Evolutionary conservation across 495 filamentous ascomycete species (phyloP), one percentile per base, ranked within the genome.

Genomic region (Penicillium fimorum): DNA sequence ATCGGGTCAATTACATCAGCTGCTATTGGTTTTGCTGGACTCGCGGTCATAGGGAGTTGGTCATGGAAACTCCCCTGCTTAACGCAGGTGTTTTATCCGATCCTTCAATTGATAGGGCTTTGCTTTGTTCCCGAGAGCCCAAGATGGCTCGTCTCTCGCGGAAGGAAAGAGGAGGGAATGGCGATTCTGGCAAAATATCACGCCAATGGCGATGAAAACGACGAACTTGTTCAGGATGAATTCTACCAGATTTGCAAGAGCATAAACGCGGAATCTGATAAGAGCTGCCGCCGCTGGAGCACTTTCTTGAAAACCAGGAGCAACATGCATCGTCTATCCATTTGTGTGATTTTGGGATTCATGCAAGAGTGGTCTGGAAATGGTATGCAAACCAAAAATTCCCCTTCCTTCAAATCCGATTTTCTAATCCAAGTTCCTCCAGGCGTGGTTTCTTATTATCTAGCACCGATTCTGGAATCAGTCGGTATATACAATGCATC

Each of bases 281-380:
- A 58, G 8, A 58, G 56, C 32, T 65, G 54, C 12, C 58, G 56
- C 8, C 52, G 50, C 4, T 70, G 56, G 70, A 67, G 55, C 58
- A 65, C 62, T 24, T 86, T 90, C 73, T 76, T 87, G 72, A 71
- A 67, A 45, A 85, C 82, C 47, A 81, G 78, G 63, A 85, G 86
- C 53, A 88, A 90, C 74, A 76, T 84, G 13, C 85, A 86, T 66
- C 79, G 86, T 9, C 61, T 88, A 6, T 47, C 65, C 7, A 70
- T 89, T 24, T 80, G 85, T 41, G 68, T 86, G 37, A 79, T 82
- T 3, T 68, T 86, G 43, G 86, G 86, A 49, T 66, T 70, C 24
- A 70, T 70, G 67, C 84, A 82, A 13, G 86, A 89, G 66, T 89
- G 84, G 83, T 82, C 80, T 47, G 86, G 86, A 48, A 89, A 88